phyloP scores from a whole-genome alignment of 2,329 filamentous ascomycete genomes.

The Aspergillus neotritici region DNA sequence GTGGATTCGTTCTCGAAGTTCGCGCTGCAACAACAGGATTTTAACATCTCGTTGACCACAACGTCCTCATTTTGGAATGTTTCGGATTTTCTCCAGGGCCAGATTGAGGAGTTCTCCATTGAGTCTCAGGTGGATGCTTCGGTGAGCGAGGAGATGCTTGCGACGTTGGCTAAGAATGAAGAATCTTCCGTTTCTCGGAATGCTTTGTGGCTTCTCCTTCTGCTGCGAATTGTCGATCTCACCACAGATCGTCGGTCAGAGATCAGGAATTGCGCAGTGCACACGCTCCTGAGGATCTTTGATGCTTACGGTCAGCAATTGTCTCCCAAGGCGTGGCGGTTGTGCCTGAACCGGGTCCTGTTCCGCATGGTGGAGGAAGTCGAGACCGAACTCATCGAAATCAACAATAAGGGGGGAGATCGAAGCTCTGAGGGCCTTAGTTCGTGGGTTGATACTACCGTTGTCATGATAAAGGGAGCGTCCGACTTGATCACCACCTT shows the following conservation, averaged over 20 bases:
- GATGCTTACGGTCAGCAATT: constrained; percentile 83
- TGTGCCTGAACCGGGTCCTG: constrained; percentile 74
- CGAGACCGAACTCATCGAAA: constrained; percentile 44
- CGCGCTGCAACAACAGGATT: constrained; percentile 79
- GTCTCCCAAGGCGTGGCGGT: constrained; percentile 70
- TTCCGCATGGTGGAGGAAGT: constrained; percentile 71
- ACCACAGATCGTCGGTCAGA: constrained; percentile 38
- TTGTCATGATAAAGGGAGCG: constrained; percentile 67
- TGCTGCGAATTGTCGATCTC: constrained; percentile 34
- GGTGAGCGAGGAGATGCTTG: constrained; percentile 53
- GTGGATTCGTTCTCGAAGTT: constrained; percentile 87
- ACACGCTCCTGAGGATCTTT: constrained; percentile 85
- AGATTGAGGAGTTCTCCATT: constrained; percentile 39
- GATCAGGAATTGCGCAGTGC: constrained; percentile 62
- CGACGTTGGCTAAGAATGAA: constrained; percentile 54
- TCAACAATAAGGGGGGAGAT: constrained; percentile 12
- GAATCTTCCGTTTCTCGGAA: constrained; percentile 53
- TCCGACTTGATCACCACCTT: constrained; percentile 70
- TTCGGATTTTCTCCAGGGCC: constrained; percentile 70
- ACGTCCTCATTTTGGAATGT: constrained; percentile 96
- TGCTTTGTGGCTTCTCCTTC: constrained; percentile 32
- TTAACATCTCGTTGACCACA: constrained; percentile 92
- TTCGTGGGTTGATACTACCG: constrained; percentile 70
- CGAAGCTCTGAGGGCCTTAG: constrained; percentile 29
- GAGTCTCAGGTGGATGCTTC: constrained; percentile 37